phyloP scores from a whole-genome alignment of 768 basidiomycete species.

The Podaxis carcinomalis region DNA sequence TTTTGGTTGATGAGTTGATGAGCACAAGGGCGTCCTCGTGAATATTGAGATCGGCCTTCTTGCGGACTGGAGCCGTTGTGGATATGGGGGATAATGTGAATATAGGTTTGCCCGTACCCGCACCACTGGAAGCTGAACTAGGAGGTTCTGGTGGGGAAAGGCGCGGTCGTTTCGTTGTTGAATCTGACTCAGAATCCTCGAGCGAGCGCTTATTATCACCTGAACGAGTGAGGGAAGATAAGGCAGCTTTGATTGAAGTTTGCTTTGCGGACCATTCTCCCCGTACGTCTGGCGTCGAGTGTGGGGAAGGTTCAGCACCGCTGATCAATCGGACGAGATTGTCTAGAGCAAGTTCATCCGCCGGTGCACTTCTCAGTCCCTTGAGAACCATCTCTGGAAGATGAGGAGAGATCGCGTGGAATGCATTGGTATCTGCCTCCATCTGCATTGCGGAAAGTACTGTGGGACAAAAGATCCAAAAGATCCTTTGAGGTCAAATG shows the following conservation, averaged over 20 bases:
- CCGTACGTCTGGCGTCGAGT: conserved; percentile 23
- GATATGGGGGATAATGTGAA: conserved; percentile 65
- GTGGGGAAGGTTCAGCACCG: conserved; percentile 34
- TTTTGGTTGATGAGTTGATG: conserved; percentile 43
- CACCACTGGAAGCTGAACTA: conserved; percentile 8
- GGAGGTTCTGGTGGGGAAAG: conserved; percentile 18
- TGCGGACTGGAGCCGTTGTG: conserved; percentile 68
- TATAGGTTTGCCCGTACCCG: conserved; percentile 36
- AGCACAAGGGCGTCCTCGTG: conserved; percentile 48
- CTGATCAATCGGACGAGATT: conserved; percentile 37
- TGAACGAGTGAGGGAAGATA: conserved; percentile 24
- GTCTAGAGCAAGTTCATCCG: conserved; percentile 34
- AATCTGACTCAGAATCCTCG: conserved; percentile 29
- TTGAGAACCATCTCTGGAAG: conserved; percentile 6
- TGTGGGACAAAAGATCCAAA: conserved; percentile 8
- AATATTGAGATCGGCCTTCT: conserved; percentile 67
- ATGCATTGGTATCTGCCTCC: not conserved
- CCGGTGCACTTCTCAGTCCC: conserved; percentile 18
- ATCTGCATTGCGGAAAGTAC: not conserved
- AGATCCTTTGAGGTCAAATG: not conserved
- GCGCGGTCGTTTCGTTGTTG: conserved; percentile 31
- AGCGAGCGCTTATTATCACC: conserved; percentile 27
- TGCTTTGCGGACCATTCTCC: conserved; percentile 38
- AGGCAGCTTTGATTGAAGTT: conserved; percentile 20
- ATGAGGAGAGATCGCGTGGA: conserved; percentile 6